A percentile compares a stretch with the other conserved stretches of the same genome.
Evolutionary conservation across 768 basidiomycete species (phyloP).

Genomic region (Lentinula aciculospora): DNA sequence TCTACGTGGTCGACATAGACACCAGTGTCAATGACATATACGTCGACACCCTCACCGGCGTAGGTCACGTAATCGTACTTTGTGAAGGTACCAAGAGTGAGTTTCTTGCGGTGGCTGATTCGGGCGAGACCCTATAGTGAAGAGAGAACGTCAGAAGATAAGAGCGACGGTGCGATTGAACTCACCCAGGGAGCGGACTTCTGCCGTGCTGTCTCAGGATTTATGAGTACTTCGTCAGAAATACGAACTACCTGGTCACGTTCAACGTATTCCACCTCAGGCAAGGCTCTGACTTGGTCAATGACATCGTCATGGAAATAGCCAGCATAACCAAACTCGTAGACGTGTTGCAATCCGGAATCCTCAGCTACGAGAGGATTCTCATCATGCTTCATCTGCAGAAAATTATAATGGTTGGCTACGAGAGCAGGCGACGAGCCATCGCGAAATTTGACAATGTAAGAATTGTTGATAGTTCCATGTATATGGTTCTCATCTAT

Average conservation of each 20-base stretch:
- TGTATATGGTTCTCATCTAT: slow-evolving; percentile 55
- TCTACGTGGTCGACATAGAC: slow-evolving; percentile 83
- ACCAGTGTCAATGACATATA: slow-evolving; percentile 84
- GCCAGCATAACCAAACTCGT: slow-evolving; percentile 80
- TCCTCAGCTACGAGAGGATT: slow-evolving; percentile 44
- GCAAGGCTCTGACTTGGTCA: slow-evolving; percentile 71
- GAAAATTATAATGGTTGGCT: slow-evolving; percentile 75
- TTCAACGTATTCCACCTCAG: slow-evolving; percentile 92
- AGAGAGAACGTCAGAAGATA: slow-evolving; percentile 13
- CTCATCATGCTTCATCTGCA: slow-evolving; percentile 56
- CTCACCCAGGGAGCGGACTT: slow-evolving; percentile 82
- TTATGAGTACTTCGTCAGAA: slow-evolving; percentile 31
- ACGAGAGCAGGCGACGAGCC: slow-evolving; percentile 49
- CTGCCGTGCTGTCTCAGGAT: slow-evolving; percentile 34
- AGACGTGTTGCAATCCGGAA: slow-evolving; percentile 69
- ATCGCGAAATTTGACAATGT: slow-evolving; percentile 87
- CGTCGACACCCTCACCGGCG: slow-evolving; percentile 93
- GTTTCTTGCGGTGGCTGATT: slow-evolving; percentile 77
- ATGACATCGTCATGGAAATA: slow-evolving; percentile 66
- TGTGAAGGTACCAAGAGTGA: slow-evolving; percentile 78
- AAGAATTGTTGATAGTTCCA: slow-evolving; percentile 82
- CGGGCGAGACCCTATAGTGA: slow-evolving; percentile 82
- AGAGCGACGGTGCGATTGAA: slow-evolving; percentile 8
- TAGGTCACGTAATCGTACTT: slow-evolving; percentile 65
- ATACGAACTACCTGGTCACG: slow-evolving; percentile 90